Conservation (phyloP, 768 basidiomycete genomes). For the Pholiota microspora region DNA sequence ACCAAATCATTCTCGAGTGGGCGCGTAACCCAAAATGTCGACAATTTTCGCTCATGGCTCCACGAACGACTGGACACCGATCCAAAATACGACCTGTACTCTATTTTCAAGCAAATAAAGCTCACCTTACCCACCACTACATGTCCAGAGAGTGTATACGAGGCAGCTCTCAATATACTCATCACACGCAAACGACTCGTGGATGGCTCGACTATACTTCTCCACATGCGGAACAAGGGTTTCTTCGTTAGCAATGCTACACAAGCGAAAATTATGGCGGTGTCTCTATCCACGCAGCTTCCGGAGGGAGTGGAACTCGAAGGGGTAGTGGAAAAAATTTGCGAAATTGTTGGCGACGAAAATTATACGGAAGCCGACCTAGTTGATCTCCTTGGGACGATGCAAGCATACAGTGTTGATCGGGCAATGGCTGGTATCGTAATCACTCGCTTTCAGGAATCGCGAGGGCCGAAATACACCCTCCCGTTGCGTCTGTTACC, state of each 20-base stretch:
- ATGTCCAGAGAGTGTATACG: neutral
- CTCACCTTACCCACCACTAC: neutral
- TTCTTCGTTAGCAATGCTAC: neutral
- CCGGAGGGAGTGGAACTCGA: neutral
- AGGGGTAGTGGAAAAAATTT: neutral
- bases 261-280: neutral
- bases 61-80: neutral
- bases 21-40: neutral
- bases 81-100: neutral
- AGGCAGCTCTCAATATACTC: neutral
- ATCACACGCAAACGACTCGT: neutral
- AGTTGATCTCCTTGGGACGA: neutral
- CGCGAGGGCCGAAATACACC: neutral
- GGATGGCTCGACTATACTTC: neutral
- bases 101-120: neutral
- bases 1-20: neutral
- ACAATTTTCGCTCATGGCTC: neutral
- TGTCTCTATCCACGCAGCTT: neutral
- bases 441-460: neutral
- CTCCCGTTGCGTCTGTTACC: neutral
- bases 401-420: neutral
- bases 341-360: neutral
- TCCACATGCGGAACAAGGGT: neutral
- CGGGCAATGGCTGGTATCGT: neutral
- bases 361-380: neutral